A percentile compares a stretch with the other conserved stretches of the same genome.
These are phyloP conservation scores for Solanum verrucosum DNA, from an alignment of 257 asterid species.

Conservation along the genomic window DNA sequence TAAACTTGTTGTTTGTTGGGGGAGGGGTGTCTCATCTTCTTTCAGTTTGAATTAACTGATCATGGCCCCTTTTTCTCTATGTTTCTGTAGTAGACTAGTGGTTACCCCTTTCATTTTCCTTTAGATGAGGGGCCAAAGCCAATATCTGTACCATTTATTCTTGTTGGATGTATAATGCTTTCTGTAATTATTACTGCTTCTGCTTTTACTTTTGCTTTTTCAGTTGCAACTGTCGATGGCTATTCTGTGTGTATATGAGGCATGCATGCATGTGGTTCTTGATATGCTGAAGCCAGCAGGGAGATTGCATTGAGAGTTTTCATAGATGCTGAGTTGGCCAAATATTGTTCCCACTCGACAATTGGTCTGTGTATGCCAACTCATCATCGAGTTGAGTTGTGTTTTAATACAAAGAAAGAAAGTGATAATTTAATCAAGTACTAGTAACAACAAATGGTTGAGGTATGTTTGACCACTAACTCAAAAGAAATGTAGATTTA, in stretches of 20 bases:
- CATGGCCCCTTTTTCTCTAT: neutral
- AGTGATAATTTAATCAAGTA: neutral
- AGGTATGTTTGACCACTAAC: neutral
- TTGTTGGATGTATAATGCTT: constrained; percentile 27
- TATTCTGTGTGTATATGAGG: neutral
- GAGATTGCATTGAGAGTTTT: neutral
- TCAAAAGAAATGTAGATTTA: neutral
- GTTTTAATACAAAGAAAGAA: neutral
- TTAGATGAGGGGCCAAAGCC: neutral
- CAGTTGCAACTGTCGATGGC: neutral
- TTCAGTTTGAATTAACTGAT: constrained; percentile 27
- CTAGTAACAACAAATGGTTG: neutral
- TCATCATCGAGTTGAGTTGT: neutral
- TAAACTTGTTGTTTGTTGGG: constrained; percentile 16
- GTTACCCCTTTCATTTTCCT: neutral
- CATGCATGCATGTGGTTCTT: neutral
- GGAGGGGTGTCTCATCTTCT: constrained; percentile 6
- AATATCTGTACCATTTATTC: constrained; percentile 32
- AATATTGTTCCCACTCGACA: neutral
- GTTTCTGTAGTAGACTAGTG: neutral
- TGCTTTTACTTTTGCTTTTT: constrained; percentile 26
- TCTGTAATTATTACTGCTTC: constrained; percentile 28
- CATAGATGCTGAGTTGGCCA: neutral
- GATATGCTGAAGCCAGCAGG: neutral
- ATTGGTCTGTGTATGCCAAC: neutral